Conservation (phyloP, 306 rosid genomes). For the Lupinus albus region DNA sequence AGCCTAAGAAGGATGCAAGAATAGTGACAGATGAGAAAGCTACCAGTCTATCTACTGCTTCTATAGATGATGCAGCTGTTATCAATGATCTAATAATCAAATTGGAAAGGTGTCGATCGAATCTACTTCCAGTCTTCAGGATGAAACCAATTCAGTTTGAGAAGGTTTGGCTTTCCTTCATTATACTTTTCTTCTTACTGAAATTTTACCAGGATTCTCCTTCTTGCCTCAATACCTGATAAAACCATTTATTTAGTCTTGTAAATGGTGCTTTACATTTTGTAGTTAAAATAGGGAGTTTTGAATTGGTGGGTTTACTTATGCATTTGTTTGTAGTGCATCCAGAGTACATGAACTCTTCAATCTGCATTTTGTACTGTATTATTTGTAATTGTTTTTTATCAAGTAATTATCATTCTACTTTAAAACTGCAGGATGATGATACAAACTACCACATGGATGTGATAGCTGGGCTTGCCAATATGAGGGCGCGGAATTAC, state of each 20-base stretch:
- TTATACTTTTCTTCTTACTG: background rate
- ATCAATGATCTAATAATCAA: constrained; percentile 68
- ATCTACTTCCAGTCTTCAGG: constrained; percentile 67
- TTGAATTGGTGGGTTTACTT: constrained; percentile 5
- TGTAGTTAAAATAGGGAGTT: constrained; percentile 5
- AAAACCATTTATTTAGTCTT: constrained; percentile 8
- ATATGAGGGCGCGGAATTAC: constrained; percentile 97
- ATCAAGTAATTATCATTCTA: too few species aligned
- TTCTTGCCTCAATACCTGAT: too few species aligned
- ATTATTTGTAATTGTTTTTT: too few species aligned
- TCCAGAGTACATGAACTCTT: too few species aligned
- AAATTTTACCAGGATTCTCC: constrained; percentile 4
- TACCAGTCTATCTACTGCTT: constrained; percentile 69
- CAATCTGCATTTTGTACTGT: too few species aligned
- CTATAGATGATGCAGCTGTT: constrained; percentile 80
- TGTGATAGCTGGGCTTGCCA: constrained; percentile 91
- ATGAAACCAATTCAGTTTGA: constrained; percentile 97
- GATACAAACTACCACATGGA: constrained; percentile 97
- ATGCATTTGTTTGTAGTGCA: too few species aligned
- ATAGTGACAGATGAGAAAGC: constrained; percentile 95
- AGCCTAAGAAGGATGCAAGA: constrained; percentile 80
- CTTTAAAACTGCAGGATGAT: constrained; percentile 86
- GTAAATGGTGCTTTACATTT: constrained; percentile 7
- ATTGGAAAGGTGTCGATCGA: constrained; percentile 63
- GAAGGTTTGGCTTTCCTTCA: constrained; percentile 57